Percentiles rank a stretch among this genome's conserved stretches.
Evolutionary conservation across 345 rosid genomes (phyloP).

Genomic region (Gynandropsis gynandra): DNA sequence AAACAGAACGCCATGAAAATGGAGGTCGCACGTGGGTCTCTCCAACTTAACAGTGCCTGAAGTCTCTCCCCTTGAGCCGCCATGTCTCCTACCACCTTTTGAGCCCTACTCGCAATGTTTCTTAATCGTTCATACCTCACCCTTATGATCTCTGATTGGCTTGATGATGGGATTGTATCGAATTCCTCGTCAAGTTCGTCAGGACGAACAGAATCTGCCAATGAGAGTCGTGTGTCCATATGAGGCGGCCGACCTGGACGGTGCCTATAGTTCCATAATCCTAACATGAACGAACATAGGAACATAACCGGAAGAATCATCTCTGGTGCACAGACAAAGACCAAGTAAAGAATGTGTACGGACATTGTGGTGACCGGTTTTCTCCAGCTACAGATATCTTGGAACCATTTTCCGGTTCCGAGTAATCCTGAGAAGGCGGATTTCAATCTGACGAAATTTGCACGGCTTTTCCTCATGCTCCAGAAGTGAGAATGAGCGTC

Average conservation of each 20-base stretch:
- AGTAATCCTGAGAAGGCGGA: constrained; percentile 55
- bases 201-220: constrained; percentile 55
- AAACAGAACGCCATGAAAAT: constrained; percentile 63
- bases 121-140: constrained; percentile 79
- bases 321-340: constrained; percentile 69
- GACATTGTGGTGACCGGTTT: constrained; percentile 53
- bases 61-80: constrained; percentile 91
- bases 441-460: constrained; percentile 68
- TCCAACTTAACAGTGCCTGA: constrained; percentile 77
- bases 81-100: constrained; percentile 82
- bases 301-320: constrained; percentile 71
- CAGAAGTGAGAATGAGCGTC: constrained; percentile 83
- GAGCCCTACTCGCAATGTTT: constrained; percentile 71
- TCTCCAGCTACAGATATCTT: constrained; percentile 82
- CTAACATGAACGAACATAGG: constrained; percentile 67
- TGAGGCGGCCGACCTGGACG: constrained; percentile 85
- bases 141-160: constrained; percentile 40
- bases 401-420: constrained; percentile 65
- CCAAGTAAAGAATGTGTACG: constrained; percentile 52
- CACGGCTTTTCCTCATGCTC: constrained; percentile 98
- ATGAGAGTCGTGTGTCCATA: constrained; percentile 76
- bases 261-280: constrained; percentile 69
- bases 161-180: constrained; percentile 62
- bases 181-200: constrained; percentile 94
- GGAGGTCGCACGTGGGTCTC: constrained; percentile 85